Evolutionary conservation across 129 eudicot species (phyloP).

Genomic region (Ambrosia artemisiifolia): DNA sequence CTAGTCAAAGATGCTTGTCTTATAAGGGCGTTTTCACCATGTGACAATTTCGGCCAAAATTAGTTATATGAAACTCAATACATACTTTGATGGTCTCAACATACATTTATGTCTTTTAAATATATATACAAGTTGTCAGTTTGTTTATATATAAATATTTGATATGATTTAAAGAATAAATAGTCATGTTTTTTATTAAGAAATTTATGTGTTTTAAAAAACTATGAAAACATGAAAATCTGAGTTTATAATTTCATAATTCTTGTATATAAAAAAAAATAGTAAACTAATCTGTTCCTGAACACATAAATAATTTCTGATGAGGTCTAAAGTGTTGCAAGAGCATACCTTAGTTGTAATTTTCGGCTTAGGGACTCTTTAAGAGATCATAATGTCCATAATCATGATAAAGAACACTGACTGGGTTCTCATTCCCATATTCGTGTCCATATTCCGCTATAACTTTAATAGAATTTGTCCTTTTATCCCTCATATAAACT

Average conservation of each 20-base stretch:
- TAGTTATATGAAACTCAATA: too few relatives aligned
- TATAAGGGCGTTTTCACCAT: too few relatives aligned
- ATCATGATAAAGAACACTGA: slow-evolving; percentile 73
- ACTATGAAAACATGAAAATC: neutral
- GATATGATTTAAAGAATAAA: neutral
- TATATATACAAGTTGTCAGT: neutral
- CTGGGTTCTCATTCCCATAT: slow-evolving; percentile 62
- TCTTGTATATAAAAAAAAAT: too few relatives aligned
- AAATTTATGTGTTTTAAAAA: neutral
- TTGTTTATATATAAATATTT: neutral
- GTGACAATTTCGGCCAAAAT: too few relatives aligned
- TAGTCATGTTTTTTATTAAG: neutral
- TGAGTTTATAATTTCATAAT: too few relatives aligned
- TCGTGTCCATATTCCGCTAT: slow-evolving; percentile 88
- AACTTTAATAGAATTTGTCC: slow-evolving; percentile 39
- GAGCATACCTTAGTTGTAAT: slow-evolving; percentile 19
- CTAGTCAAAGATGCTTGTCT: too few relatives aligned
- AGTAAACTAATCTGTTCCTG: too few relatives aligned
- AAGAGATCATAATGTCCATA: slow-evolving; percentile 90
- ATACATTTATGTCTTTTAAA: too few relatives aligned
- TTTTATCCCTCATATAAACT: slow-evolving; percentile 65
- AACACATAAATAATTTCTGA: too few relatives aligned
- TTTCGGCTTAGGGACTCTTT: slow-evolving; percentile 24
- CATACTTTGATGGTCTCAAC: neutral
- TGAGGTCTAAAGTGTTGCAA: neutral